phyloP scores from a whole-genome alignment of 495 filamentous ascomycete species.

The Cercophora scortea region DNA sequence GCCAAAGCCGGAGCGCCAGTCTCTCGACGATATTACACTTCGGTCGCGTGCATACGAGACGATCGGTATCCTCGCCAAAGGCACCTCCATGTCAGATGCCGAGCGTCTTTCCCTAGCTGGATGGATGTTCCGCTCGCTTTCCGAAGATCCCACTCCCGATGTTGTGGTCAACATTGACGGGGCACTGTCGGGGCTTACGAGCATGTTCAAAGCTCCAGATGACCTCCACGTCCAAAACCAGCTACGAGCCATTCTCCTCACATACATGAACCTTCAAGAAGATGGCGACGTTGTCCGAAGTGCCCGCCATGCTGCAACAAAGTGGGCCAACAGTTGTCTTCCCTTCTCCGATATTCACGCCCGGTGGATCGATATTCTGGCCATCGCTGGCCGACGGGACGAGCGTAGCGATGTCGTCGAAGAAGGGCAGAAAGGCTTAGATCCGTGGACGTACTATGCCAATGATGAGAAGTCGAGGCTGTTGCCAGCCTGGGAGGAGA shows the following conservation, averaged over 20 bases:
- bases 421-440: constrained; percentile 82
- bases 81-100: constrained; percentile 37
- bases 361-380: constrained; percentile 82
- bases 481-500: constrained; percentile 40
- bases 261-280: constrained; percentile 54
- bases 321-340: constrained; percentile 86
- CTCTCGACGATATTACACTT: constrained; percentile 55
- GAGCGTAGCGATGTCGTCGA: constrained; percentile 78
- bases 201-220: constrained; percentile 41
- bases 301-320: constrained; percentile 72
- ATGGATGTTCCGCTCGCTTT: constrained; percentile 77
- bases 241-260: constrained; percentile 48
- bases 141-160: constrained; percentile 66
- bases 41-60: constrained; percentile 75
- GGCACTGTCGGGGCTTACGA: constrained; percentile 64
- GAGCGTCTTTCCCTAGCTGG: constrained; percentile 52
- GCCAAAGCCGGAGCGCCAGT: constrained; percentile 53
- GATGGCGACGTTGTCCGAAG: constrained; percentile 50
- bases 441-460: constrained; percentile 42
- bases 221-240: constrained; percentile 22
- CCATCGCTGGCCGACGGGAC: constrained; percentile 52
- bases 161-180: constrained; percentile 85
- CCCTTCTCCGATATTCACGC: constrained; percentile 69
- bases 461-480: constrained; percentile 23
- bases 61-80: constrained; percentile 69